Percentiles rank a stretch among this genome's conserved stretches.
These are phyloP conservation scores for Crucibulum parvulum DNA, from an alignment of 1,284 basidiomycete species.

Conservation along the genomic window DNA sequence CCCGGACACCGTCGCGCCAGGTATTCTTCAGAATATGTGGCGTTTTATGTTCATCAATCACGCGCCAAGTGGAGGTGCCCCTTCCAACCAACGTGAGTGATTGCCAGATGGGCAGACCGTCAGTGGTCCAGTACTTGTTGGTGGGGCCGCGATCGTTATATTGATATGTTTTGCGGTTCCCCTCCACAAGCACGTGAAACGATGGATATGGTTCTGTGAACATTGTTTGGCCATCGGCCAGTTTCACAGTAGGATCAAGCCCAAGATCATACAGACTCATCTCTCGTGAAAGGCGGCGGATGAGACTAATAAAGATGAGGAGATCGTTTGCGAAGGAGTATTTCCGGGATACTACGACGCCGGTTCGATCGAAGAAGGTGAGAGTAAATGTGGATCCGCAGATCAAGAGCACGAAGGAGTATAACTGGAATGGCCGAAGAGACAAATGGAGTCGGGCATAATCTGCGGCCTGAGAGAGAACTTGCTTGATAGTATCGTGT, in stretches of 20 bases:
- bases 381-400: background rate
- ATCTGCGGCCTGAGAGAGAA: background rate
- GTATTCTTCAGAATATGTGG: too few species aligned
- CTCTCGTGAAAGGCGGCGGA: background rate
- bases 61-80: too few species aligned
- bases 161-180: background rate
- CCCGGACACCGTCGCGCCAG: too few species aligned
- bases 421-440: background rate
- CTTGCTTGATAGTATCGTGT: background rate
- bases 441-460: background rate
- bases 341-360: background rate
- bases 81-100: too few species aligned
- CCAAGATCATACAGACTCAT: background rate
- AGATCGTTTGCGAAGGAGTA: background rate
- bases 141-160: background rate
- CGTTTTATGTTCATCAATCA: too few species aligned
- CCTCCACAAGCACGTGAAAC: background rate
- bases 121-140: background rate
- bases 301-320: background rate
- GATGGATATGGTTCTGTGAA: background rate
- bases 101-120: background rate
- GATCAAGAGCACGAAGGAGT: background rate
- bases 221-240: background rate
- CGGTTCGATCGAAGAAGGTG: background rate
- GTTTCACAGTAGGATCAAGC: background rate